Evolutionary conservation across 2,329 filamentous ascomycete genomes (phyloP), one percentile per base, ranked within the genome.

Genomic region (Ophiostoma sp.): DNA sequence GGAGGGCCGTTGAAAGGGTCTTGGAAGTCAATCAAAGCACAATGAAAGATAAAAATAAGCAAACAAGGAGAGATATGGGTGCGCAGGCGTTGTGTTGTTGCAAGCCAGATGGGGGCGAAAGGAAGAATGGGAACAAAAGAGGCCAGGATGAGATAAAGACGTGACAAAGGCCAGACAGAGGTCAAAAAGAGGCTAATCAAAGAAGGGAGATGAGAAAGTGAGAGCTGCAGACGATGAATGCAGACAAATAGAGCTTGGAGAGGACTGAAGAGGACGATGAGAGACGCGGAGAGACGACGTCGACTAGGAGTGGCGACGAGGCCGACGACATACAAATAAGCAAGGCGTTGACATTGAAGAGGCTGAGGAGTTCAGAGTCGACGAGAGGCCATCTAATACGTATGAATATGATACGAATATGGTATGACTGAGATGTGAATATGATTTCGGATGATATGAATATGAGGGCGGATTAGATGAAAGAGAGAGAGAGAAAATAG

Each of bases 301-400:
- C 33, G 13, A 57, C 36, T 57, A 36, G 36, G 62, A 54, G 17
- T 39, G 62, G 33, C 62, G 35, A 65, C 35, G 35, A 41, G 62
- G 62, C 62, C 62, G 33, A 65, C 62, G 35, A 39, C 35, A 23
- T 65, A 35, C 33, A 39, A n/a, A 23, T 39, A 65, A 23, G 11
- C 20, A 23, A 41, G 62, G 10, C 62, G 62, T 65, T 17, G 20
- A 39, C 62, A 65, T 65, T 65, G 62, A 62, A 31, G 54, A 60
- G 54, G 17, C 17, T 7, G 13, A 17, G 27, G 27, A 7, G 31
- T 5, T n/a, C 17, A 33, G 27, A n/a, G 17, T 11, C 10, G 5
- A 2, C 3, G 44, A 48, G 17, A 48, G 44, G 44, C 13, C 41
- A 44, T 44, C 1, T 39, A 11, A 39, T 7, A 39, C 15, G 10